Conservation (phyloP, 208 protist species). For the Leishmania aethiopica region DNA sequence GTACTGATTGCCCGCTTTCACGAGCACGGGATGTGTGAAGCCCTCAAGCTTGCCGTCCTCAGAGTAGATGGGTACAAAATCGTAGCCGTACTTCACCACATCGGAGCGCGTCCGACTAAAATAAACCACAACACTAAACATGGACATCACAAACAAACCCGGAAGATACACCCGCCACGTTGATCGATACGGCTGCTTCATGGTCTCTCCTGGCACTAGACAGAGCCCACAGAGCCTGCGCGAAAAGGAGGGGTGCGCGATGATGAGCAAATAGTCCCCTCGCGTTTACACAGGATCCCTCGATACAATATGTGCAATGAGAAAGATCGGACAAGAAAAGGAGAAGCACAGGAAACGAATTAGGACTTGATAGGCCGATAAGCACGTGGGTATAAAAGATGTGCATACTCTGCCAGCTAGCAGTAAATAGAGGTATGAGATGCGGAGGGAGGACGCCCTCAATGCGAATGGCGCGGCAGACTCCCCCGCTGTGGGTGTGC, state of each 20-base stretch:
- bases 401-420: neutral
- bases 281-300: neutral
- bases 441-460: neutral
- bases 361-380: neutral
- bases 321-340: neutral
- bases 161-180: slow-evolving; percentile 86
- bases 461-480: neutral
- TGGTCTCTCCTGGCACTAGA: slow-evolving; percentile 2
- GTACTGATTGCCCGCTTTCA: slow-evolving; percentile 76
- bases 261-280: neutral
- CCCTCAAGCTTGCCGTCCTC: slow-evolving; percentile 87
- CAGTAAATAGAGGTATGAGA: neutral
- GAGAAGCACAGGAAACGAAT: neutral
- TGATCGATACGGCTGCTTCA: slow-evolving; percentile 78
- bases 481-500: neutral
- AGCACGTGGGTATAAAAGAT: neutral
- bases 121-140: slow-evolving; percentile 71
- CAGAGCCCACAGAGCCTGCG: neutral
- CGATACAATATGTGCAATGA: neutral
- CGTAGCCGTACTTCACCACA: slow-evolving; percentile 82
- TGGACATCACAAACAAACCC: slow-evolving; percentile 66
- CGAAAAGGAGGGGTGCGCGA: neutral
- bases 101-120: slow-evolving; percentile 61
- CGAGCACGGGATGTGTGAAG: slow-evolving; percentile 87
- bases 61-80: slow-evolving; percentile 89